Conservation (phyloP, 805 yeast genomes). For the Blastobotrys robertii region DNA sequence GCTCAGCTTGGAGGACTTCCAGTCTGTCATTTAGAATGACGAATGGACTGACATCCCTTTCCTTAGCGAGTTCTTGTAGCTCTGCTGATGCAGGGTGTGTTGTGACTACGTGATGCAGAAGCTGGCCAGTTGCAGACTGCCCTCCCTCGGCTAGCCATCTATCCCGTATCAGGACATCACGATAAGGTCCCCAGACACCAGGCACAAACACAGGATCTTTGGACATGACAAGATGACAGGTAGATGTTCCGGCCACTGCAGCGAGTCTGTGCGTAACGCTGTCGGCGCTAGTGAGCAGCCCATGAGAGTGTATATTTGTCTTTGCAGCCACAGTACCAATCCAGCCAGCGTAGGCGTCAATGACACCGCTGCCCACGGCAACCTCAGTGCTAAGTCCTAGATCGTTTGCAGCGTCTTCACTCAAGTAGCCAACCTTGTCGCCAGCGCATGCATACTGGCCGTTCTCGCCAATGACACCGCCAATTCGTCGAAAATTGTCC, state of each 20-base stretch:
- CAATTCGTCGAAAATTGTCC: conserved; percentile 67
- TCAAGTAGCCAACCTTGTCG: conserved; percentile 70
- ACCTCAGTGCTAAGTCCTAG: conserved; percentile 74
- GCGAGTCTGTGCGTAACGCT: conserved; percentile 79
- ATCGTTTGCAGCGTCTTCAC: conserved; percentile 59
- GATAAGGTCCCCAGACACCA: conserved; percentile 99
- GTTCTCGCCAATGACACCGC: conserved; percentile 68
- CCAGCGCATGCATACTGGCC: conserved; percentile 83
- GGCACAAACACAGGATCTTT: conserved; percentile 78
- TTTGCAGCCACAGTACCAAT: conserved; percentile 95
- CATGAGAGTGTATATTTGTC: conserved; percentile 39
- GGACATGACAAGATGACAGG: conserved; percentile 89
- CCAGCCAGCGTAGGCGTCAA: conserved; percentile 99
- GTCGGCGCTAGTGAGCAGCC: conserved; percentile 8
- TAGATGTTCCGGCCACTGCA: conserved; percentile 97
- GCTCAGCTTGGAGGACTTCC: conserved; percentile 51
- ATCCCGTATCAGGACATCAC: conserved; percentile 83
- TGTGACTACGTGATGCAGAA: conserved; percentile 76
- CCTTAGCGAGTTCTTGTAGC: conserved; percentile 55
- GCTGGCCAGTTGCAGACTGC: conserved; percentile 95
- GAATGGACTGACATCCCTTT: conserved; percentile 55
- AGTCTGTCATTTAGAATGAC: conserved; percentile 72
- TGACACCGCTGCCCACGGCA: conserved; percentile 89
- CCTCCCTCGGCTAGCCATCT: conserved; percentile 98
- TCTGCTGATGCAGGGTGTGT: conserved; percentile 84